A percentile compares a stretch with the other conserved stretches of the same genome.
phyloP scores from a whole-genome alignment of 768 basidiomycete genomes.

The Mycena rebaudengoi region DNA sequence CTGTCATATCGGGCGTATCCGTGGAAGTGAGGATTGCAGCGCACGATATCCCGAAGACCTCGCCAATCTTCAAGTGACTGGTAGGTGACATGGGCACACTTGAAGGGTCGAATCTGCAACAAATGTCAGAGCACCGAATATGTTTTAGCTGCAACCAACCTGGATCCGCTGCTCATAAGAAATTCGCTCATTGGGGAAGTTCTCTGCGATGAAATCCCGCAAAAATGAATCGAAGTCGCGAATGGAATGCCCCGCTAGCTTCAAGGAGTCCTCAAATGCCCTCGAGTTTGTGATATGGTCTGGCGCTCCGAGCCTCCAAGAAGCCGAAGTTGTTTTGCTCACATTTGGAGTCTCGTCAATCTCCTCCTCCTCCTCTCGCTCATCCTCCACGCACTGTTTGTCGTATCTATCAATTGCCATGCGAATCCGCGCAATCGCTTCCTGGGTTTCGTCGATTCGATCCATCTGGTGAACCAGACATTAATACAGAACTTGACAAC shows the following conservation, averaged over 20 bases:
- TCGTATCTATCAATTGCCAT: constrained; percentile 34
- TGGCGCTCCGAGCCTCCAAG: constrained; percentile 5
- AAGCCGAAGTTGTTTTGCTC: not conserved
- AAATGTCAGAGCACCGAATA: not conserved
- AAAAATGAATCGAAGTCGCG: constrained; percentile 6
- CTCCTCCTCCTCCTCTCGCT: constrained; percentile 5
- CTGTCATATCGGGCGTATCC: constrained; percentile 10
- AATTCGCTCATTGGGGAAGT: too few relatives aligned
- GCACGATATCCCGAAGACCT: constrained; percentile 19
- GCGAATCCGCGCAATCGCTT: constrained; percentile 35
- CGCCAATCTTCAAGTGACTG: constrained; percentile 25
- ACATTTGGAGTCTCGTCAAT: not conserved
- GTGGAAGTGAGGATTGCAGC: constrained; percentile 15
- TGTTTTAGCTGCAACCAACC: not conserved
- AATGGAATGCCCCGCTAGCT: not conserved
- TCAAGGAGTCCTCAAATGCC: not conserved
- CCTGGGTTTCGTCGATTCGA: constrained; percentile 35
- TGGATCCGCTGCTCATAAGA: not conserved
- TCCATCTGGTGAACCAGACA: constrained; percentile 35
- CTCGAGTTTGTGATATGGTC: not conserved
- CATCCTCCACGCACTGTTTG: constrained; percentile 3
- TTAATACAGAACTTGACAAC: not conserved
- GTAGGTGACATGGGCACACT: constrained; percentile 15
- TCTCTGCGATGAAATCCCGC: constrained; percentile 2
- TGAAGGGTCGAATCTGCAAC: constrained; percentile 11